Conservation (phyloP, 768 basidiomycete genomes). For the Suillus decipiens region DNA sequence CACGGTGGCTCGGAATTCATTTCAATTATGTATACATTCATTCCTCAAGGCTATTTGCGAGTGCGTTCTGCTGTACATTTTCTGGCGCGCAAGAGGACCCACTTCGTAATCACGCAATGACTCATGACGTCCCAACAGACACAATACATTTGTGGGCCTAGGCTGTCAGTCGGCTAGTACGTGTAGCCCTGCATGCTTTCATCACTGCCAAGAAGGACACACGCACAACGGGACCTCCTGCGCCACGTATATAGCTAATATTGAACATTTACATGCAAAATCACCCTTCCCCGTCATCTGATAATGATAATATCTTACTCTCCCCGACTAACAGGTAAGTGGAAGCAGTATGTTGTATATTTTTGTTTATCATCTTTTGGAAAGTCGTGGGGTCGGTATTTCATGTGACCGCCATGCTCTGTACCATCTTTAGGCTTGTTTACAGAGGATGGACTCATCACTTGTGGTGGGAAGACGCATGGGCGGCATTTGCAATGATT, state of each 20-base stretch:
- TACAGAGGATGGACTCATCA: conserved; percentile 1
- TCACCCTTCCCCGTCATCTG: background rate
- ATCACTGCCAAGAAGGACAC: background rate
- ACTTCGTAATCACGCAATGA: background rate
- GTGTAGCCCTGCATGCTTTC: background rate
- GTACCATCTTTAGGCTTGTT: background rate
- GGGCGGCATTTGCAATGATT: background rate
- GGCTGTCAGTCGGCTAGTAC: background rate
- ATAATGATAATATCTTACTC: background rate
- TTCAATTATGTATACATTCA: background rate
- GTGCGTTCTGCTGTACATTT: background rate
- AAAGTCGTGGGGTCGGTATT: background rate
- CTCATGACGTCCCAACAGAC: background rate
- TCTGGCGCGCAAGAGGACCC: background rate
- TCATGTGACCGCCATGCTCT: background rate
- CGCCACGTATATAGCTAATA: background rate
- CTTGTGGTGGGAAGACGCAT: conserved; percentile 6
- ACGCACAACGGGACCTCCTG: background rate
- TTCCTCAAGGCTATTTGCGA: background rate
- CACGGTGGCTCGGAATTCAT: background rate
- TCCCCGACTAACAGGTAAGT: background rate
- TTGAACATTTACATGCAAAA: background rate
- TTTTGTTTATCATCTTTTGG: background rate
- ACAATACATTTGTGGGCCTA: background rate
- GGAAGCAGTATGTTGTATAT: background rate